A percentile compares a stretch with the other conserved stretches of the same genome.
Conservation (phyloP, 2,329 filamentous ascomycete genomes). For the Lecanoromycetidae sp. region DNA sequence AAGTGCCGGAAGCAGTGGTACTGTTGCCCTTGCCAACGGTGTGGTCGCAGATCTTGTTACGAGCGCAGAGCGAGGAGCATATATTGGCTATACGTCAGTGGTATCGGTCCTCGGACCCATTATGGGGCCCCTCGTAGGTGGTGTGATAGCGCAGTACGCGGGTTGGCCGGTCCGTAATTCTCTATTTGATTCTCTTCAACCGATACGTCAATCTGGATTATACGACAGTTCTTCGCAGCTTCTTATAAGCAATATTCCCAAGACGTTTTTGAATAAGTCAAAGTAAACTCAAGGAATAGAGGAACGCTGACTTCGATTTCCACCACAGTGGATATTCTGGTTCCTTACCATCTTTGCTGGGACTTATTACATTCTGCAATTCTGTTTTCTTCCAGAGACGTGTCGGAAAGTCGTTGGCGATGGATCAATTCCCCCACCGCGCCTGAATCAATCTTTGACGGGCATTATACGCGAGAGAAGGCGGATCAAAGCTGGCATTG, state of each 20-base stretch:
- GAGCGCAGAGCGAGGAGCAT: slow-evolving; percentile 57
- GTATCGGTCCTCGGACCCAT: slow-evolving; percentile 41
- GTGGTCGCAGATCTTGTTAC: slow-evolving; percentile 62
- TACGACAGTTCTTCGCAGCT: too few species aligned
- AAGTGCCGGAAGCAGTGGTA: slow-evolving; percentile 47
- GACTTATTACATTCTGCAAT: slow-evolving; percentile 42
- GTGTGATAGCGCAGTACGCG: slow-evolving; percentile 49
- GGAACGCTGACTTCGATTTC: too few species aligned
- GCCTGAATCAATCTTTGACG: slow-evolving; percentile 13
- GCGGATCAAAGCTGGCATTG: slow-evolving; percentile 18
- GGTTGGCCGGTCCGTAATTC: too few species aligned
- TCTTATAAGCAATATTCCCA: too few species aligned
- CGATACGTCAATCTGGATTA: too few species aligned
- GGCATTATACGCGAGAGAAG: slow-evolving; percentile 20
- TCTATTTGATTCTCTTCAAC: too few species aligned
- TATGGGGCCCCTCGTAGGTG: slow-evolving; percentile 51
- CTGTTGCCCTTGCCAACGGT: slow-evolving; percentile 58
- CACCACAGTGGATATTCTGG: slow-evolving; percentile 60
- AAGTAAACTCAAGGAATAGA: too few species aligned
- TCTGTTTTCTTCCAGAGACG: slow-evolving; percentile 45
- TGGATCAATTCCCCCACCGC: slow-evolving; percentile 23
- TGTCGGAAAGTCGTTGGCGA: slow-evolving; percentile 29
- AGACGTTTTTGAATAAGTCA: too few species aligned
- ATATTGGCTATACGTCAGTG: slow-evolving; percentile 55
- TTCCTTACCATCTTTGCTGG: slow-evolving; percentile 45